Evolutionary conservation across 192 early-diverging fungal species (phyloP).

Genomic region (Diversispora eburnea): DNA sequence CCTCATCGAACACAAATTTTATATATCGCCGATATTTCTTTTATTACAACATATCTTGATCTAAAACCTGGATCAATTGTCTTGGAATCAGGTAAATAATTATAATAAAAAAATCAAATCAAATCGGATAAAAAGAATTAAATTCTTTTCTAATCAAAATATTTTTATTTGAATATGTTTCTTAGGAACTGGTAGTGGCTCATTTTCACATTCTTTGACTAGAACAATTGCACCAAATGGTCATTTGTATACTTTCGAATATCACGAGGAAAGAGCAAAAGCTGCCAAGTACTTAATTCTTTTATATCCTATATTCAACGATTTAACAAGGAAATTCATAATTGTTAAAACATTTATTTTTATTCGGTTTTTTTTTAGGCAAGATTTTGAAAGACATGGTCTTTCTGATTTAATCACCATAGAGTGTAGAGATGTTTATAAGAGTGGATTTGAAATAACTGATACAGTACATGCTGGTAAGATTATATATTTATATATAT

Average conservation of each 20-base stretch:
- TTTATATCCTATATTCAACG: not conserved
- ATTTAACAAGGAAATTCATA: too few species aligned
- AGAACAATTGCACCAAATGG: constrained; percentile 84
- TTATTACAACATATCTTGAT: constrained; percentile 77
- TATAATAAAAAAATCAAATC: not conserved
- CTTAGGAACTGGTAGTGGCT: constrained; percentile 87
- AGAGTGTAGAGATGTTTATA: constrained; percentile 83
- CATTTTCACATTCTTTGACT: constrained; percentile 93
- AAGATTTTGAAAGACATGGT: constrained; percentile 81
- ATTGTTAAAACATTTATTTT: not conserved
- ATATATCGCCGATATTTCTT: constrained; percentile 92
- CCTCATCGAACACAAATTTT: constrained; percentile 97
- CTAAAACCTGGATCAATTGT: constrained; percentile 80
- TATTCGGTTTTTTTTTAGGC: constrained; percentile 23
- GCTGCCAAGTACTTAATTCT: constrained; percentile 40
- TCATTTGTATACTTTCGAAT: constrained; percentile 92
- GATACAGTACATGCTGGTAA: constrained; percentile 73
- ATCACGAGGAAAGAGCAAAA: constrained; percentile 74
- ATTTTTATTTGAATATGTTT: not conserved
- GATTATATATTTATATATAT: constrained; percentile 8
- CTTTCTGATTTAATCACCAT: constrained; percentile 64
- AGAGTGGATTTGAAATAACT: constrained; percentile 76
- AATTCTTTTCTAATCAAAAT: not conserved
- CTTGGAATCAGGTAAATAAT: constrained; percentile 72
- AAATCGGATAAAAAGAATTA: not conserved